A percentile compares a stretch with the other conserved stretches of the same genome.
Conservation (phyloP, 805 yeast genomes). For the Schizosaccharomyces octosporus region DNA sequence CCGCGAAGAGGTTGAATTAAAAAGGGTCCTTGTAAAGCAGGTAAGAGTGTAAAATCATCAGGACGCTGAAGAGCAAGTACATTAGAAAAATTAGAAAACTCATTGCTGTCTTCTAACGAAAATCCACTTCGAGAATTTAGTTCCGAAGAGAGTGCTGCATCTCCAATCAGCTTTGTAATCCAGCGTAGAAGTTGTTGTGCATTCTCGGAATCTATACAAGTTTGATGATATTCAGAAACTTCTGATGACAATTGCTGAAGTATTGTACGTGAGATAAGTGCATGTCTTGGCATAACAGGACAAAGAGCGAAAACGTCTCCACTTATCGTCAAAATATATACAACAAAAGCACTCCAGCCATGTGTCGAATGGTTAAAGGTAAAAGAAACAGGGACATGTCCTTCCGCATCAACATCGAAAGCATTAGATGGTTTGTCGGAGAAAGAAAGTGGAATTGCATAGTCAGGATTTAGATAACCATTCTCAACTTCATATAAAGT, state of each 20-base stretch:
- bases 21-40: not conserved
- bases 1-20: not conserved
- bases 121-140: not conserved
- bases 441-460: not conserved
- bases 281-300: slow-evolving; percentile 2
- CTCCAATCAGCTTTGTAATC: not conserved
- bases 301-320: not conserved
- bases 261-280: not conserved
- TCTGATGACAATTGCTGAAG: not conserved
- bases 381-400: not conserved
- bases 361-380: not conserved
- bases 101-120: not conserved
- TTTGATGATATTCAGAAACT: not conserved
- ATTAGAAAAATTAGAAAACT: not conserved
- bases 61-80: not conserved
- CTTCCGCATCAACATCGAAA: not conserved
- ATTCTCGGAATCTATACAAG: not conserved
- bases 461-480: not conserved
- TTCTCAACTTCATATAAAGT: not conserved
- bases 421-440: not conserved
- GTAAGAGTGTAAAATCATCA: not conserved
- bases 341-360: not conserved
- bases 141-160: not conserved
- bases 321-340: not conserved
- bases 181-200: not conserved